Percentiles rank a stretch among this genome's conserved stretches.
Evolutionary conservation across 2,329 filamentous ascomycete genomes (phyloP).

Genomic region (Tolypocladium pustulatum): DNA sequence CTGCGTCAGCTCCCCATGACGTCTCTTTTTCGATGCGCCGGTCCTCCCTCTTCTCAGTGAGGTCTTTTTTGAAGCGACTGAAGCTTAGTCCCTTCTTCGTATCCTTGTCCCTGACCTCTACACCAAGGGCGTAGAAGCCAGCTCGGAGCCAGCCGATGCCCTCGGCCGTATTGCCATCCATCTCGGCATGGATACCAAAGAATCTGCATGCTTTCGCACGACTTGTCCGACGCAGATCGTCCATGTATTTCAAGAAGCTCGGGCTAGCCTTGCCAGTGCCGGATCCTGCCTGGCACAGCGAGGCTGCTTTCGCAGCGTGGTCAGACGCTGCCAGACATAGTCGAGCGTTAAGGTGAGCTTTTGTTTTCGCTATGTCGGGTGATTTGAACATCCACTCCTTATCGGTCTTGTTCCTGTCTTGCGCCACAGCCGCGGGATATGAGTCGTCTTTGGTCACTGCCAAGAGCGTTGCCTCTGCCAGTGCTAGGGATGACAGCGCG

Average conservation of each 20-base stretch:
- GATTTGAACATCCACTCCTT: slow-evolving; percentile 96
- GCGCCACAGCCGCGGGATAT: slow-evolving; percentile 72
- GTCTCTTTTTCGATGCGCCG: slow-evolving; percentile 63
- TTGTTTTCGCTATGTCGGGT: slow-evolving; percentile 78
- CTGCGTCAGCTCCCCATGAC: slow-evolving; percentile 74
- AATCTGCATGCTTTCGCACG: slow-evolving; percentile 83
- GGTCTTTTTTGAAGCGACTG: slow-evolving; percentile 59
- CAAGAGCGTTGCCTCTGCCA: slow-evolving; percentile 82
- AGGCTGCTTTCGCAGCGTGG: slow-evolving; percentile 65
- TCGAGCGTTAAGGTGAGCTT: slow-evolving; percentile 77
- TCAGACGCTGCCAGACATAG: slow-evolving; percentile 82
- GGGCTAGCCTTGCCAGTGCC: slow-evolving; percentile 46
- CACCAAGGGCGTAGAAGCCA: slow-evolving; percentile 63
- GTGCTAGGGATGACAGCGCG: slow-evolving; percentile 54
- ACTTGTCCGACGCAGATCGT: slow-evolving; percentile 63
- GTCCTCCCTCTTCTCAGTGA: slow-evolving; percentile 70
- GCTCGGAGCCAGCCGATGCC: slow-evolving; percentile 81
- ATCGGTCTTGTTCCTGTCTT: slow-evolving; percentile 71
- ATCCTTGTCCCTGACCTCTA: slow-evolving; percentile 34
- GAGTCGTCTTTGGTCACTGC: slow-evolving; percentile 92
- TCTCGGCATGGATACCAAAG: slow-evolving; percentile 80
- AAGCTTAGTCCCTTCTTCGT: slow-evolving; percentile 46
- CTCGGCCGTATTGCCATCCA: slow-evolving; percentile 69
- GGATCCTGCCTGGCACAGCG: slow-evolving; percentile 32
- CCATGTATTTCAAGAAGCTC: slow-evolving; percentile 60